Evolutionary conservation across 2,329 filamentous ascomycete genomes (phyloP), one percentile per base, ranked within the genome.

Genomic region (Gremmenia infestans): DNA sequence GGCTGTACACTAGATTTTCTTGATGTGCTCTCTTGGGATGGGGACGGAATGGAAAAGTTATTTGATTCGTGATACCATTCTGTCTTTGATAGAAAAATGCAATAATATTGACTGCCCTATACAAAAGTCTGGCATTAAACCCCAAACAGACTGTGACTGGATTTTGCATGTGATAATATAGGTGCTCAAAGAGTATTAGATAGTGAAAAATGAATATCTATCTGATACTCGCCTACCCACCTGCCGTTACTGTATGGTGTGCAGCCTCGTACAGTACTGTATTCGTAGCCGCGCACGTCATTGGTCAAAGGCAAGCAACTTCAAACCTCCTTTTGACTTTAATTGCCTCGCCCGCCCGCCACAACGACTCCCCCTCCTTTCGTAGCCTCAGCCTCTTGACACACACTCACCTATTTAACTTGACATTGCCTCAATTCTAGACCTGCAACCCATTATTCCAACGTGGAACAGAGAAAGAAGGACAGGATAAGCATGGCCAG

Each of bases 401-500:
- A 9, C 39, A 42, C 15, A 19, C 8, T 15, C 39, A 42, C 15
- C 15, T 15, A 15, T 17, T 42, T 17, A 19, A 19, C 6, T 19
- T n/a, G 39, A 19, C 15, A 42, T 42, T 42, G 9, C 28, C 9
- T 4, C 28, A 9, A 32, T 32, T 32, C 28, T 11, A 32, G 11
- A 8, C 9, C 9, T 40, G 48, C 48, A 19, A 19, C 11, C 25
- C 11, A 37, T 50, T 4, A 12, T 12, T 9, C 32, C n/a, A 32
- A 32, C 28, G 8, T 32, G 15, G 11, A 43, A 50, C 8, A 37
- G 39, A 35, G 39, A 47, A 50, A 48, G 15, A 40, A 22, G 39
- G 14, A n/a, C 19, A 17, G 5, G 17, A 25, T 22, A 43, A 65
- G 8, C 14, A 70, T 85, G 82, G 76, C 82, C 64, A 79, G 83